Evolutionary conservation across 768 basidiomycete species (phyloP), one percentile per base, ranked within the genome.

Genomic region (Mycena olivaceomarginata): DNA sequence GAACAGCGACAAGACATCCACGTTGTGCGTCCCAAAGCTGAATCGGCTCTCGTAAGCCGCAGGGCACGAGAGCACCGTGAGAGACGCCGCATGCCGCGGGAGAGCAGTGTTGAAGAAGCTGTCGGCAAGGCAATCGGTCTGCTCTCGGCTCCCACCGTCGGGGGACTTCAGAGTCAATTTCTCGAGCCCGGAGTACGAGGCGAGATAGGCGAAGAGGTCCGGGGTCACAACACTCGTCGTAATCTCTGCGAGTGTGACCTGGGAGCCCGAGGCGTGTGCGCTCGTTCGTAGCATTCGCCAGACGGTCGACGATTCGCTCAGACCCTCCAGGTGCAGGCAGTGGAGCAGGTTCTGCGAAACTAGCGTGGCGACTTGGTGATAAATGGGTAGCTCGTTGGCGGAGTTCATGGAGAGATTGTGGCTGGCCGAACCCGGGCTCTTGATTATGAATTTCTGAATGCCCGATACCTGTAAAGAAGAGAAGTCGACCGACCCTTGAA

Each of bases 151-250:
- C 4, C 70, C 70, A 2, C 70, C 70, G 10, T 71, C 59, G 5
- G 59, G 31, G 11, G 5, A 22, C 11, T 16, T 39, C 16, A 63
- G 31, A 5, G 16, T 51, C 60, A 71, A 41, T 45, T 39, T 48
- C 60, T 64, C 22, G 12, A 71, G 7, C 20, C 70, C 70, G 15
- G 46, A 48, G 31, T 71, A 71, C 10, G 70, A 71, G 53, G 53
- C 8, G 7, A 56, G 53, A 56, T 56, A 56, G 53, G 4, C n/a
- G 53, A 22, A 56, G 22, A 56, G n/a, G n/a, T 56, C 53, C 0
- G 20, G 12, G 53, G n/a, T 56, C 8, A 56, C 53, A 12, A 56
- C n/a, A 12, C 22, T 56, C 53, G 53, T 56, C 8, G 53, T 56
- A n/a, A 56, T 22, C n/a, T 56, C 53, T 4, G n/a, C 22, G 53